A percentile compares a stretch with the other conserved stretches of the same genome.
Conservation (phyloP, 352 stramenopile species). For the Phytopythium sindhum region DNA sequence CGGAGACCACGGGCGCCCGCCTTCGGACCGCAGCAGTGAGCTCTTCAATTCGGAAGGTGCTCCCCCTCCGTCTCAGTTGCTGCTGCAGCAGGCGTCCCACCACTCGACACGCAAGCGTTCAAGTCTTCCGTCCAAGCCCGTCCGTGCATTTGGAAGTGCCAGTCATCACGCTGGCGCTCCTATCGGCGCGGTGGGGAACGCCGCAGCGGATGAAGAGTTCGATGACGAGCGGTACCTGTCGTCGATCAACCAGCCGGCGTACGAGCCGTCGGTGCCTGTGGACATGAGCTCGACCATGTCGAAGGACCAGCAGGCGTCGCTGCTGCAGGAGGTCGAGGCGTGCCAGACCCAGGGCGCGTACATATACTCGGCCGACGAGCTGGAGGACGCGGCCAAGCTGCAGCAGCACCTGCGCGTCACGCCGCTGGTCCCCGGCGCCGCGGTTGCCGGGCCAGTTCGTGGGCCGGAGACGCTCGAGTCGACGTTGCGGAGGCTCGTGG, state of each 20-base stretch:
- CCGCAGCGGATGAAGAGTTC: conserved; percentile 2
- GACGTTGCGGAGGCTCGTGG: conserved; percentile 31
- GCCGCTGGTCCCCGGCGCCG: neutral
- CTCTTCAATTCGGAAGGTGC: neutral
- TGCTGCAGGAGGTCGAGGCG: conserved; percentile 63
- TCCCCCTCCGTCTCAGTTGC: neutral
- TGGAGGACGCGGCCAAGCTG: conserved; percentile 49
- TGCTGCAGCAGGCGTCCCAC: neutral
- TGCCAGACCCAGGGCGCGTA: conserved; percentile 49
- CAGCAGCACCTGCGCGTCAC: conserved; percentile 51
- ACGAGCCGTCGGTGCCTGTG: conserved; percentile 7
- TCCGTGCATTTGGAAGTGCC: neutral
- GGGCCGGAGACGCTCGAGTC: conserved; percentile 12
- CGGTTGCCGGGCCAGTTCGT: neutral
- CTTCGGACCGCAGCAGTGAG: neutral
- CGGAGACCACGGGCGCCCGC: neutral
- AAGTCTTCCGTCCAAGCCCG: conserved; percentile 6
- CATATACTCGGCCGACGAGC: conserved; percentile 77
- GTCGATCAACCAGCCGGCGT: conserved; percentile 6
- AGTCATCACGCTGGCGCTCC: neutral
- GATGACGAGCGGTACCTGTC: conserved; percentile 12
- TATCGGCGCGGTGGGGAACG: neutral
- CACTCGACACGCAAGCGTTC: neutral
- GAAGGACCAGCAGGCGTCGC: conserved; percentile 46
- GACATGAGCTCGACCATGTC: conserved; percentile 46